Evolutionary conservation across 2,329 filamentous ascomycete species (phyloP).

Genomic region (Epichloe brachyelytri): DNA sequence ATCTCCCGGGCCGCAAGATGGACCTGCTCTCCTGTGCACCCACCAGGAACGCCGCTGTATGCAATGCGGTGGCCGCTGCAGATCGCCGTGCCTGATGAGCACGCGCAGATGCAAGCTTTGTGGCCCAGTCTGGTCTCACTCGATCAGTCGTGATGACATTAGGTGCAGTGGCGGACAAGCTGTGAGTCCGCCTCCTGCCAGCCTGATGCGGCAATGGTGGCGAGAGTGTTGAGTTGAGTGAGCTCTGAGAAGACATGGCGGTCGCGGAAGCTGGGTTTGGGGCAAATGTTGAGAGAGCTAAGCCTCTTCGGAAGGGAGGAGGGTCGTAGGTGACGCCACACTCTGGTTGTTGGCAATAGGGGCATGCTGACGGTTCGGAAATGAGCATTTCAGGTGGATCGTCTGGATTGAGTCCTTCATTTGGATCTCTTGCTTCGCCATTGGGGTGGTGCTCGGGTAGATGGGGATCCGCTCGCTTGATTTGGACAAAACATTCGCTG

Average conservation of each 20-base stretch:
- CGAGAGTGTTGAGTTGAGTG: slow-evolving; percentile 48
- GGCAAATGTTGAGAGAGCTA: slow-evolving; percentile 50
- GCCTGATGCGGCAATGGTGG: slow-evolving; percentile 24
- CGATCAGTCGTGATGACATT: slow-evolving; percentile 86
- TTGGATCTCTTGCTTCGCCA: slow-evolving; percentile 23
- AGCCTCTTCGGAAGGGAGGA: slow-evolving; percentile 74
- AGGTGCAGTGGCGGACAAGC: slow-evolving; percentile 68
- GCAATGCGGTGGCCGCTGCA: slow-evolving; percentile 84
- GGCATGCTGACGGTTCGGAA: slow-evolving; percentile 83
- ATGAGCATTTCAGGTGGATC: slow-evolving; percentile 55
- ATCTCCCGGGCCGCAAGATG: slow-evolving; percentile 33
- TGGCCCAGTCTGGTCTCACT: slow-evolving; percentile 87
- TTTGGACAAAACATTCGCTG: slow-evolving; percentile 98
- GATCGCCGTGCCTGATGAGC: slow-evolving; percentile 76
- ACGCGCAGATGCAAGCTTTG: slow-evolving; percentile 73
- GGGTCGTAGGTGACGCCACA: slow-evolving; percentile 93
- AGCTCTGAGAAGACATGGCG: slow-evolving; percentile 79
- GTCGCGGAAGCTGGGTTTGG: slow-evolving; percentile 32
- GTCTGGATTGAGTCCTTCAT: slow-evolving; percentile 28
- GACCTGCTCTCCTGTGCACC: slow-evolving; percentile 45
- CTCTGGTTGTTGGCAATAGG: slow-evolving; percentile 88
- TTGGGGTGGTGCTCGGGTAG: slow-evolving; percentile 65
- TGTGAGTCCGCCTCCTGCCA: slow-evolving; percentile 38
- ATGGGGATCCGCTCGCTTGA: slow-evolving; percentile 87
- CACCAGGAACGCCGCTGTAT: slow-evolving; percentile 89